Conservation (phyloP, 106 monocot genomes). For the Dendrobium catenatum region DNA sequence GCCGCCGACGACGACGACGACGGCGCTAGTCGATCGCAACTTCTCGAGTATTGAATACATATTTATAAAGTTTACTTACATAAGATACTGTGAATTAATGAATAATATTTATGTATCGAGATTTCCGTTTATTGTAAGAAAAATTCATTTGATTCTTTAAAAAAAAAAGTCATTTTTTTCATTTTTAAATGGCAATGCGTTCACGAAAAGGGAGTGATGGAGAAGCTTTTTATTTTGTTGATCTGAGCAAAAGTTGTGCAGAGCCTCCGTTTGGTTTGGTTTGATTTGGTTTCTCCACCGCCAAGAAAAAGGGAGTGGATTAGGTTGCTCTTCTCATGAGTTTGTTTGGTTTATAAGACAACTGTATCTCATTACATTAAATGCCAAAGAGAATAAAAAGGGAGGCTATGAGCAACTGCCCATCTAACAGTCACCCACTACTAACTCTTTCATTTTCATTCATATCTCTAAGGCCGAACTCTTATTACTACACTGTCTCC, state of each 20-base stretch:
- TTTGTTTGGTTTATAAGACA: neutral
- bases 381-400: neutral
- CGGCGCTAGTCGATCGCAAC: conserved; percentile 49
- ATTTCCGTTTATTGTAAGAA: neutral
- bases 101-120: neutral
- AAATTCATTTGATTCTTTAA: neutral
- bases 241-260: neutral
- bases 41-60: conserved; percentile 11
- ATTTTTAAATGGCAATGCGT: neutral
- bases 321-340: neutral
- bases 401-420: neutral
- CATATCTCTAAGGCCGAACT: neutral
- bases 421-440: conserved; percentile 8
- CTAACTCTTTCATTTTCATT: neutral
- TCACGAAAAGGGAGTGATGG: conserved; percentile 2
- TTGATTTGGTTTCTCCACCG: neutral
- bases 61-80: neutral
- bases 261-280: neutral
- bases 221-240: neutral
- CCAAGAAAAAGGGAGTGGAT: conserved; percentile 10
- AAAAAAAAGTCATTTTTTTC: neutral
- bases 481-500: neutral
- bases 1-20: neutral
- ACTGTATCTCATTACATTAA: conserved; percentile 5
- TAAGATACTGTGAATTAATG: neutral